Base-by-base conservation (phyloP, 2,329 filamentous ascomycete genomes). In the Aspergillus alliaceus region DNA sequence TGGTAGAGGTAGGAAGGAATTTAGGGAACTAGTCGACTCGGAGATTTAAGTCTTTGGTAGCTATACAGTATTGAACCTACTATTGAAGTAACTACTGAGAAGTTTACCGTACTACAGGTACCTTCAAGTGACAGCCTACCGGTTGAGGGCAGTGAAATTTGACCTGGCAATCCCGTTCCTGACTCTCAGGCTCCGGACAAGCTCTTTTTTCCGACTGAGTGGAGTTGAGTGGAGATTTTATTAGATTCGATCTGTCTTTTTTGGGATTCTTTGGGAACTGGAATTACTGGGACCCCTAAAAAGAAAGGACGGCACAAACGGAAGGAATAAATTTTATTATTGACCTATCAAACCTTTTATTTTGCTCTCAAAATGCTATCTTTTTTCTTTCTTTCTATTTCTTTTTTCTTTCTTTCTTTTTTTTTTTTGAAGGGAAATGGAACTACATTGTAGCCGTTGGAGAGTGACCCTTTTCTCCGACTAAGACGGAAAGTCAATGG, bases 241-340 rank as follows among this genome's bases (percentile, higher is more conserved):
- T 69, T 69, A 67, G 69, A 63, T 65, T 65, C 69, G 69, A 72
- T 72, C 69, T 69, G 55, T 58, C 61, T 65, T 64, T 65, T 60
- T 22, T 48, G n/a, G 53, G 48, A 52, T 50, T 56, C 40, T 63
- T 56, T 48, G 39, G 55, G 59, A 57, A 57, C 56, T 65, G 63
- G 60, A 58, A 64, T 64, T 54, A 49, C 25, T 42, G 53, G 47
- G 20, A 40, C 46, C 39, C 39, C 34, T 50, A 49, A 59, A 56
- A 40, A 24, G 31, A 56, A 59, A 55, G 54, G 42, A 51, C 59
- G 59, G 59, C 56, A 58, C 51, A 57, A 52, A 56, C 56, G 53
- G 51, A 48, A 12, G 20, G 29, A 51, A 44, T 53, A 12, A 34
- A 24, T 49, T 42, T 24, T 32, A 54, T 6, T 54, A 40, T 50